Conservation (phyloP, 495 filamentous ascomycete species). For the Daldinia vernicosa region DNA sequence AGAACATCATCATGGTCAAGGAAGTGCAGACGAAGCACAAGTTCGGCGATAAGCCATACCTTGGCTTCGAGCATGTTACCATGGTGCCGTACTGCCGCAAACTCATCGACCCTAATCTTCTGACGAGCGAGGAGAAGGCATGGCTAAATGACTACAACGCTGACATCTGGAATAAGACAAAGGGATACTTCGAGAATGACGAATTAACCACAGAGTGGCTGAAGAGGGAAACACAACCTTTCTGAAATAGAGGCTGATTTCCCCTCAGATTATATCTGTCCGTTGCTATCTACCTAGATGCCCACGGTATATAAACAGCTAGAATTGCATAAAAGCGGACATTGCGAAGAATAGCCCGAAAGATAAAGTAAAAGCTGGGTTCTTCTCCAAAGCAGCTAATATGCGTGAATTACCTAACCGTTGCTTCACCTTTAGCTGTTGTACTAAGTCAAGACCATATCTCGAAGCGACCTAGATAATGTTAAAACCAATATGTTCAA, state of each 20-base stretch:
- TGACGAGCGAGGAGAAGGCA: conserved; percentile 79
- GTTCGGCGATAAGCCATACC: conserved; percentile 92
- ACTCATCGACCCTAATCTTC: conserved; percentile 76
- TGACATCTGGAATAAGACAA: conserved; percentile 84
- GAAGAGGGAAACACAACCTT: conserved; percentile 78
- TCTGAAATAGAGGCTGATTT: conserved; percentile 38
- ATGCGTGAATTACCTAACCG: conserved; percentile 62
- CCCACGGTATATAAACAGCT: conserved; percentile 27
- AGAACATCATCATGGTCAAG: conserved; percentile 90
- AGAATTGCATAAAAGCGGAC: conserved; percentile 75
- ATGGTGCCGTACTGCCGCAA: conserved; percentile 95
- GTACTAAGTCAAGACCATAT: conserved; percentile 73
- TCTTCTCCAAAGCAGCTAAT: conserved; percentile 66
- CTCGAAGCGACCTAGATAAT: conserved; percentile 68
- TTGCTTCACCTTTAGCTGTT: conserved; percentile 50
- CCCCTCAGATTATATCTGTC: conserved; percentile 10
- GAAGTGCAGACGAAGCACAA: conserved; percentile 85
- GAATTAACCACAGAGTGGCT: conserved; percentile 79
- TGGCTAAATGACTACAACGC: conserved; percentile 90
- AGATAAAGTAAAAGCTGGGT: conserved; percentile 79
- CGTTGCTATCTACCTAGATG: background rate
- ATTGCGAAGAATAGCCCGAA: conserved; percentile 81
- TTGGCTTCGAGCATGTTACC: conserved; percentile 96
- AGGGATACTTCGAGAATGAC: conserved; percentile 78
- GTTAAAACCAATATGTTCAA: conserved; percentile 4